Evolutionary conservation across 164 flowering plant genomes (phyloP), one percentile per base, ranked within the genome.

Genomic region (Akebia trifoliata): DNA sequence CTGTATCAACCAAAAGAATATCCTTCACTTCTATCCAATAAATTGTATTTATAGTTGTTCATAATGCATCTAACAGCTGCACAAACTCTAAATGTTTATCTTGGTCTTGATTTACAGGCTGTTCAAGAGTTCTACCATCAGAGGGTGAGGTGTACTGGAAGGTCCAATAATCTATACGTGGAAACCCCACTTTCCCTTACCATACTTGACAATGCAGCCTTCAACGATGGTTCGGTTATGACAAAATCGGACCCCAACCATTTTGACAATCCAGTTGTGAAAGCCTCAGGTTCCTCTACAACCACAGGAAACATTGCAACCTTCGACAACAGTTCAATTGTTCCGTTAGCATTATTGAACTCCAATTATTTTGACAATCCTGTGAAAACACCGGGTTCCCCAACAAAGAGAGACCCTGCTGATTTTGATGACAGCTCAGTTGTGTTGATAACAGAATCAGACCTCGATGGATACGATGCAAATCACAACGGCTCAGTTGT

Each of bases 381-480:
- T n/a, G 35, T 43, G 38, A 52, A 46, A 58, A 48, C 50, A 25
- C 58, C 64, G 5, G 40, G 40, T 11, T 43, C 64, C 38, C 37
- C 65, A 1, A 50, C 44, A 28, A 38, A 64, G 6, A 52, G 30
- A 26, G 71, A 75, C 20, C 38, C 73, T 14, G 57, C 68, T 6
- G 52, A 73, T 18, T 78, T 86, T 63, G 97, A 85, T 50, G 93
- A 90, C 45, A 63, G 77, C 17, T 82, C 94, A 10, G 79, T 84
- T 25, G 96, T 91, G 8, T 61, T 86, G 20, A 77, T 91, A 58
- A 79, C 88, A 6, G 68, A 86, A 50, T 56, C 86, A 0, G 97
- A 91, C 72, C 84, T 84, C 30, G 87, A 81, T 59, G 96, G 97
- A 14, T 90, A 85, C 43, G 78, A 80, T 35, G 62, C 57, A 3